These are phyloP conservation scores for Chenopodium berlandieri DNA, from an alignment of 148 eudicot genomes.

Conservation along the genomic window DNA sequence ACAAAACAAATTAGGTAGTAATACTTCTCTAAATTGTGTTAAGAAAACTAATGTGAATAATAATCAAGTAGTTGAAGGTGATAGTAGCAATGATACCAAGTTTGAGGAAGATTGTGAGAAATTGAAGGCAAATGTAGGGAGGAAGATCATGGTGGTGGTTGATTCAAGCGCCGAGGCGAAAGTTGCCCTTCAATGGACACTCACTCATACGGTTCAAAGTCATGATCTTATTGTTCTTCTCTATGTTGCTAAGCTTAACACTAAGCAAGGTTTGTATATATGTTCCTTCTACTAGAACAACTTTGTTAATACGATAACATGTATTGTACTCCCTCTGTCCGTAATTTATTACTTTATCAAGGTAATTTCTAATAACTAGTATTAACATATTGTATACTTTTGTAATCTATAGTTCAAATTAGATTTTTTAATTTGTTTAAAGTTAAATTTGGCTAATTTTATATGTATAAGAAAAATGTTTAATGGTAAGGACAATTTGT, in stretches of 20 bases:
- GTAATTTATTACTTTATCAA: too few species aligned
- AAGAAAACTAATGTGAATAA: constrained; percentile 9
- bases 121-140: constrained; percentile 22
- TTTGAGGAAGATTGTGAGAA: constrained; percentile 22
- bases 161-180: constrained; percentile 70
- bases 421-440: too few species aligned
- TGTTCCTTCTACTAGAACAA: background rate
- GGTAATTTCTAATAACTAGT: too few species aligned
- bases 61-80: constrained; percentile 4
- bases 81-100: constrained; percentile 6
- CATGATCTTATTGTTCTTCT: constrained; percentile 65
- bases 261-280: constrained; percentile 33
- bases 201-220: constrained; percentile 68
- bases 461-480: too few species aligned
- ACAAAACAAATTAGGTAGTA: constrained; percentile 22
- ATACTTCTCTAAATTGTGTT: constrained; percentile 5
- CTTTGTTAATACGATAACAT: too few species aligned
- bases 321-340: background rate
- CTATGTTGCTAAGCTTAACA: constrained; percentile 50
- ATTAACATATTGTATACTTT: too few species aligned
- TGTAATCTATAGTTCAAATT: too few species aligned
- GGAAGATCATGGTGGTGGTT: constrained; percentile 77
- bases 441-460: too few species aligned
- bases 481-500: too few species aligned
- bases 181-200: constrained; percentile 77